These are phyloP conservation scores for Arthrobotrys pseudoclavata DNA, from an alignment of 2,329 filamentous ascomycete genomes.

Conservation along the genomic window DNA sequence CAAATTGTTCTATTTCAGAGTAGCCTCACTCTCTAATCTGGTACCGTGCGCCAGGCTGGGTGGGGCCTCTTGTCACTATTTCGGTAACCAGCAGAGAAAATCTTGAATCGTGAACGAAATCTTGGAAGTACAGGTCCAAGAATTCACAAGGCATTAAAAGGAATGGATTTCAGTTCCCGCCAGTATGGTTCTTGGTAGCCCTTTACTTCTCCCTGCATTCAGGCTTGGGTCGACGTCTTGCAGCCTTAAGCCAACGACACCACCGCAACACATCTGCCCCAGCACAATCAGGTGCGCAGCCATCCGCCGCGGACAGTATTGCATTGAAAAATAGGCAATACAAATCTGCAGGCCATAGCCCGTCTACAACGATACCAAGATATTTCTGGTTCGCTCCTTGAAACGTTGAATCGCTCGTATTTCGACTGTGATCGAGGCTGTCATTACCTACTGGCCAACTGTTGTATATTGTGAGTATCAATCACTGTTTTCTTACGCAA, in stretches of 20 bases:
- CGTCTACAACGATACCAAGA: slow-evolving; percentile 18
- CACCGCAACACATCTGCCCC: slow-evolving; percentile 1
- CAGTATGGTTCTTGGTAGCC: slow-evolving; percentile 47
- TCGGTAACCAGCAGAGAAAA: slow-evolving; percentile 18
- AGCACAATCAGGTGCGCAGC: not conserved
- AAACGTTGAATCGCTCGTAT: slow-evolving; percentile 45
- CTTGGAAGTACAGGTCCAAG: slow-evolving; percentile 11
- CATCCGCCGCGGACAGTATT: slow-evolving; percentile 55
- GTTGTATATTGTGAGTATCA: slow-evolving; percentile 9
- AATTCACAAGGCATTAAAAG: slow-evolving; percentile 35
- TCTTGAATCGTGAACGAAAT: slow-evolving; percentile 23
- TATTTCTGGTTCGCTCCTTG: slow-evolving; percentile 46
- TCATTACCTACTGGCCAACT: not conserved
- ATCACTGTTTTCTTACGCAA: not conserved
- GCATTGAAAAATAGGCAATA: slow-evolving; percentile 28
- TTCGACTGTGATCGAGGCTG: slow-evolving; percentile 15
- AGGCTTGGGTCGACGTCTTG: slow-evolving; percentile 26
- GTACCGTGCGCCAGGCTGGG: slow-evolving; percentile 13
- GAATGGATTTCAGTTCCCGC: slow-evolving; percentile 49
- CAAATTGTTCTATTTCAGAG: slow-evolving; percentile 59
- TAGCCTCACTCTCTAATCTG: slow-evolving; percentile 30
- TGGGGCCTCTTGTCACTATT: slow-evolving; percentile 37
- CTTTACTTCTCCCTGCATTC: slow-evolving; percentile 32
- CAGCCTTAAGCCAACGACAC: slow-evolving; percentile 10
- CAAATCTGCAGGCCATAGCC: slow-evolving; percentile 46